These are phyloP conservation scores for Ephemerocybe angulata DNA, from an alignment of 768 basidiomycete genomes.

Conservation along the genomic window DNA sequence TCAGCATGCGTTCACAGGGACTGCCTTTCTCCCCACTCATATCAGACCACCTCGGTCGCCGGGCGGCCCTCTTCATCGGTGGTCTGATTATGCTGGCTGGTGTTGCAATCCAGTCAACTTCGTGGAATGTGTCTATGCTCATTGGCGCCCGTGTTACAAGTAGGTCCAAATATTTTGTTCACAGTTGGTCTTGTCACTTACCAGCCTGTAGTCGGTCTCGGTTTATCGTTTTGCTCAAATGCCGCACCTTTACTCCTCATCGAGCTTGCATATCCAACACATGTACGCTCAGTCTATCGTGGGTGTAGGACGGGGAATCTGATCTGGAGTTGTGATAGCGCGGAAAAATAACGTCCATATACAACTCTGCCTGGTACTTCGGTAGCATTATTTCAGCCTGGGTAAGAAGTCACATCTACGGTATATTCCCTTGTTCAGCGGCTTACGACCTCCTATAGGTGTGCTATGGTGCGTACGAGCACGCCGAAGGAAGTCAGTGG, in stretches of 20 bases:
- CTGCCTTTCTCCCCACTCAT: slow-evolving; percentile 59
- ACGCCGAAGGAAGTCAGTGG: slow-evolving; percentile 41
- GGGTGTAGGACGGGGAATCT: neutral
- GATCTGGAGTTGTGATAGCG: slow-evolving; percentile 23
- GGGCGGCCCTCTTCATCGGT: slow-evolving; percentile 56
- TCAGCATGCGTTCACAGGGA: slow-evolving; percentile 31
- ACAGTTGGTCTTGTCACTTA: neutral
- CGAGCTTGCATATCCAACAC: slow-evolving; percentile 69
- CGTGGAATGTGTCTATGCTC: slow-evolving; percentile 46
- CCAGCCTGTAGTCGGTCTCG: slow-evolving; percentile 52
- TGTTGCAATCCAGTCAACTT: slow-evolving; percentile 50
- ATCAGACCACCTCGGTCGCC: slow-evolving; percentile 61
- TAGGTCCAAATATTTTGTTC: slow-evolving; percentile 23
- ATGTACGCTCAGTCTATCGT: slow-evolving; percentile 33
- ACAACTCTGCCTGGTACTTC: slow-evolving; percentile 73
- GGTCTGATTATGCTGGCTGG: slow-evolving; percentile 63
- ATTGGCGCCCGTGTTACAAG: slow-evolving; percentile 56
- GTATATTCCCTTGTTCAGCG: neutral
- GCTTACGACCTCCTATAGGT: slow-evolving; percentile 21
- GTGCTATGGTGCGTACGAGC: slow-evolving; percentile 41
- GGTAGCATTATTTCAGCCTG: slow-evolving; percentile 63
- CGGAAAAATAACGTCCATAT: slow-evolving; percentile 59
- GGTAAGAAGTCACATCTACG: slow-evolving; percentile 19
- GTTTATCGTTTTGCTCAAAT: slow-evolving; percentile 58
- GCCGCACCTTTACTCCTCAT: slow-evolving; percentile 62